Evolutionary conservation across 805 yeast genomes (phyloP), one percentile per base, ranked within the genome.

Genomic region (Pichia insulana): DNA sequence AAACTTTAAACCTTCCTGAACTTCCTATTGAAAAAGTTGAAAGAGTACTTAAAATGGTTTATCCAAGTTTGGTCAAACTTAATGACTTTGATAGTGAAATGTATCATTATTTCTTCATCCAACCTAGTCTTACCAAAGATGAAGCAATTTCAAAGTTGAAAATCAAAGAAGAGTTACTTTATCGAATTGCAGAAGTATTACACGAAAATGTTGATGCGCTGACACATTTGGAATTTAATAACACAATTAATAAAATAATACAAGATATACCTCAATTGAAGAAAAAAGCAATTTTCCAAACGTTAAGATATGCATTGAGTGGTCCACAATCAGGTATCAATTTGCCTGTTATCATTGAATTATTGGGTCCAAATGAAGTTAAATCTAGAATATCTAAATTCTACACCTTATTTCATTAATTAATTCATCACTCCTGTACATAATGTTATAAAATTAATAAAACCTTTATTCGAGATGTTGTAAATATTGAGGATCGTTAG

Each of bases 401-500:
- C 4, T 28, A 39, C 16, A n/a, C n/a, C 30, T 7, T 40, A 37
- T 32, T 18, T 26, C 7, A 16, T 3, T 30, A 36, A 17, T 13
- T 31, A 27, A 4, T 31, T 33, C n/a, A n/a, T n/a, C n/a, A n/a
- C n/a, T n/a, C 39, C 13, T 35, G 39, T 39, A 39, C 28, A 38
- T 42, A 35, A n/a, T 28, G 5, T 22, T 11, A 22, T 8, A 27
- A 20, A 33, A 47, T 47, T 59, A 39, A 58, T 59, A 15, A 63
- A 46, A 26, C 68, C n/a, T 13, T 15, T 34, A 42, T 17, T 45
- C 51, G 19, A 50, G 16, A 25, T 40, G 69, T 47, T 86, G 85
- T 39, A 90, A 62, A 57, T 87, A 89, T 41, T 74, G 77, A 2
- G 96, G 97, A 57, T 90, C 94, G 47, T 82, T 83, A 10, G 76